These are phyloP conservation scores for Aureobasidium pullulans DNA, from an alignment of 2,329 filamentous ascomycete species.

Conservation along the genomic window DNA sequence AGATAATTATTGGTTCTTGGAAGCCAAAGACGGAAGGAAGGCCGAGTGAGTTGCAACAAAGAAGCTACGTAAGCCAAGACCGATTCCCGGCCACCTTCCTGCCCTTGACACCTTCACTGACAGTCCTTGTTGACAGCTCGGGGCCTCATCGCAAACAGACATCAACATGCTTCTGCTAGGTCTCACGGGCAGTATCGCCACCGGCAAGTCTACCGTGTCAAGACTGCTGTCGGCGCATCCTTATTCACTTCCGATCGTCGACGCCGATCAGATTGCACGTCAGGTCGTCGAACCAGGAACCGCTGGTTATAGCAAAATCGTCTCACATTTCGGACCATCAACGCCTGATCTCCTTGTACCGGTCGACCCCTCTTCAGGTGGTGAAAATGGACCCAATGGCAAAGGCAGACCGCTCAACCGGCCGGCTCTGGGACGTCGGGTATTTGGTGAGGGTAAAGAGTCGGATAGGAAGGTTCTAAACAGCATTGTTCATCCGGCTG, in stretches of 20 bases:
- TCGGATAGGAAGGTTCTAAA: slow-evolving; percentile 74
- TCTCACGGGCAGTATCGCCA: slow-evolving; percentile 93
- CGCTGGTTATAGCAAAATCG: slow-evolving; percentile 71
- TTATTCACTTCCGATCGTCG: slow-evolving; percentile 82
- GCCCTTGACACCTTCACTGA: neutral
- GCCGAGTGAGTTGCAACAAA: neutral
- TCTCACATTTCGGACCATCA: slow-evolving; percentile 69
- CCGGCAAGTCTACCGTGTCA: slow-evolving; percentile 95
- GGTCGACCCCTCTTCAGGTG: slow-evolving; percentile 35
- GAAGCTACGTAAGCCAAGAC: slow-evolving; percentile 5
- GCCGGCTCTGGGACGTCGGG: slow-evolving; percentile 71
- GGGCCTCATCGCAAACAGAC: neutral
- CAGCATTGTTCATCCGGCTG: slow-evolving; percentile 84
- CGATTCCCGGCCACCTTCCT: neutral
- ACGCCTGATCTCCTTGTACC: slow-evolving; percentile 80
- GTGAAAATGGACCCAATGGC: slow-evolving; percentile 48
- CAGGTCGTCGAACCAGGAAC: slow-evolving; percentile 93
- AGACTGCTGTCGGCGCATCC: slow-evolving; percentile 70
- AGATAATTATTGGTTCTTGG: neutral
- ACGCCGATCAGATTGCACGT: slow-evolving; percentile 86
- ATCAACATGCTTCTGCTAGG: slow-evolving; percentile 80
- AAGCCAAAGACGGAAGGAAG: neutral
- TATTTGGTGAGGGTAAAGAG: slow-evolving; percentile 75
- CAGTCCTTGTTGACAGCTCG: neutral
- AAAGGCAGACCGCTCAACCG: slow-evolving; percentile 74